Percentiles rank a stretch among this genome's conserved stretches.
phyloP scores from a whole-genome alignment of 108 stramenopile genomes.

The Hondaea fermentalgiana region DNA sequence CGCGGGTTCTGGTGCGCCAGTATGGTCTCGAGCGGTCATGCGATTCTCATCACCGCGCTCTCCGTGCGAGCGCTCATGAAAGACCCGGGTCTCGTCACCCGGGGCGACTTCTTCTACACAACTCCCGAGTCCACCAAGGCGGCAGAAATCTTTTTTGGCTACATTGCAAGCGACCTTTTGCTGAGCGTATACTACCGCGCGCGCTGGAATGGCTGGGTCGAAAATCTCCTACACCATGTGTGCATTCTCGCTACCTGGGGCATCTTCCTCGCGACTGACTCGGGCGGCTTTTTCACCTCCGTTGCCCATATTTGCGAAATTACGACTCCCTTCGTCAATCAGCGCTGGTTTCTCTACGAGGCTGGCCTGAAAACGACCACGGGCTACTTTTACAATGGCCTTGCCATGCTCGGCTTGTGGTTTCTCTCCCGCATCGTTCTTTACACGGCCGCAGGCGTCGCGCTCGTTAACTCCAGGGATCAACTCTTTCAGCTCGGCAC shows the following conservation, averaged over 20 bases:
- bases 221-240: constrained; percentile 1
- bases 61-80: background rate
- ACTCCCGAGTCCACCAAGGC: background rate
- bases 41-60: background rate
- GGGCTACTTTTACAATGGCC: constrained; percentile 10
- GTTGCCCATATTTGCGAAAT: background rate
- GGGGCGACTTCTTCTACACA: background rate
- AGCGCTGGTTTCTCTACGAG: constrained; percentile 11
- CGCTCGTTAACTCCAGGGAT: background rate
- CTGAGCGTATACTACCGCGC: background rate
- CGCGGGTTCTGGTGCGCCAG: constrained; percentile 8
- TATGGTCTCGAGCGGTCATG: background rate
- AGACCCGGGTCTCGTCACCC: background rate
- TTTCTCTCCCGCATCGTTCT: background rate
- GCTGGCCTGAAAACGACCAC: background rate
- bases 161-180: background rate
- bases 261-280: background rate
- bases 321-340: constrained; percentile 1
- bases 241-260: background rate
- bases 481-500: background rate
- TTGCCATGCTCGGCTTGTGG: background rate
- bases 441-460: background rate
- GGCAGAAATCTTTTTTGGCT: background rate
- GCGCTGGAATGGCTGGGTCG: constrained; percentile 10
- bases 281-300: background rate